A percentile compares a stretch with the other conserved stretches of the same genome.
Conservation (phyloP, 805 yeast species). For the Kluyveromyces lactis region DNA sequence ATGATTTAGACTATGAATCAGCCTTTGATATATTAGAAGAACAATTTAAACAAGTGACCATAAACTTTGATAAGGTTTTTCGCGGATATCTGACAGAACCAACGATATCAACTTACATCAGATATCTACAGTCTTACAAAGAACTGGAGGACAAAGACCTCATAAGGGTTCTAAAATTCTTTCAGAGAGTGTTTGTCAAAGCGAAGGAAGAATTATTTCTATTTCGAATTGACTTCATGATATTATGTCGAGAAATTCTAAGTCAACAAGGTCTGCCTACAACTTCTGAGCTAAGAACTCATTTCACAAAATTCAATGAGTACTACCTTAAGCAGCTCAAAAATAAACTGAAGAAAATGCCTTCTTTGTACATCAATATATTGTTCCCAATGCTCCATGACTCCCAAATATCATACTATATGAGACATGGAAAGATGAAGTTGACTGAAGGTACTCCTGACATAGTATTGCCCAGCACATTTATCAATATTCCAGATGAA, state of each 20-base stretch:
- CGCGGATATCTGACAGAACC: conserved; percentile 34
- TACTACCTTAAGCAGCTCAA: conserved; percentile 57
- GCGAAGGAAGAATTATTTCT: conserved; percentile 50
- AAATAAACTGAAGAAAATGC: conserved; percentile 41
- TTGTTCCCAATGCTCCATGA: conserved; percentile 53
- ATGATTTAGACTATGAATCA: conserved; percentile 25
- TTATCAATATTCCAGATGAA: conserved; percentile 18
- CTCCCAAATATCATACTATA: conserved; percentile 39
- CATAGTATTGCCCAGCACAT: conserved; percentile 19
- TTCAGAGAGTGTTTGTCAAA: conserved; percentile 61
- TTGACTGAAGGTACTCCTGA: conserved; percentile 1
- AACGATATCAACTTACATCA: conserved; percentile 58
- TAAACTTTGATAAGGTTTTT: conserved; percentile 19
- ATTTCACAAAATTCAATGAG: conserved; percentile 55
- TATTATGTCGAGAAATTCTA: conserved; percentile 44
- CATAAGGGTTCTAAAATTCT: conserved; percentile 56
- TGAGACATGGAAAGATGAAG: conserved; percentile 32
- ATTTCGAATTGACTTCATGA: conserved; percentile 68
- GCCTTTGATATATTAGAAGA: conserved; percentile 23
- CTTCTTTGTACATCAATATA: conserved; percentile 50
- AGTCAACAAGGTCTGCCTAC: conserved; percentile 42
- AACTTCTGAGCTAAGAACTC: conserved; percentile 40
- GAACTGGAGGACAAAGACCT: conserved; percentile 57
- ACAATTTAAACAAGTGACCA: conserved; percentile 8
- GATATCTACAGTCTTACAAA: conserved; percentile 47